These are phyloP conservation scores for Neurospora sp. DNA, from an alignment of 495 filamentous ascomycete species.

Conservation along the genomic window DNA sequence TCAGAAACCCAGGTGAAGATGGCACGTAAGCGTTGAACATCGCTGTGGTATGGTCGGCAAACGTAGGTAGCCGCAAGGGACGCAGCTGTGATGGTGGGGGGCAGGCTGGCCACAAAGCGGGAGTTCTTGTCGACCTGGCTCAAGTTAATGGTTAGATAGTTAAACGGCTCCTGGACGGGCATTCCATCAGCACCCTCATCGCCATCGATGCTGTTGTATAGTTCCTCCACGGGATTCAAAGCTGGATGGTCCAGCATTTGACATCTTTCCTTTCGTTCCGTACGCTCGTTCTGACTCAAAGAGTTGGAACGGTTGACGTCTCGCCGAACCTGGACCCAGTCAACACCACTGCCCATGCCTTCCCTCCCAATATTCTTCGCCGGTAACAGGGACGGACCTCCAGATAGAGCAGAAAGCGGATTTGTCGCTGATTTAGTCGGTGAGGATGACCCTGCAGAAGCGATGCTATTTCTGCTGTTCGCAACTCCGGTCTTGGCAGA, in stretches of 20 bases:
- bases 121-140: conserved; percentile 89
- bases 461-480: conserved; percentile 76
- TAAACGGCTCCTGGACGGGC: conserved; percentile 69
- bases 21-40: conserved; percentile 82
- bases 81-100: conserved; percentile 74
- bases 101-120: conserved; percentile 80
- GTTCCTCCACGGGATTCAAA: conserved; percentile 76
- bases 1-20: conserved; percentile 97
- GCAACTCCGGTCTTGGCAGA: conserved; percentile 90
- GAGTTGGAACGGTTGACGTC: conserved; percentile 95
- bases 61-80: conserved; percentile 85
- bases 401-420: conserved; percentile 3
- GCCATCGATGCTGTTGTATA: conserved; percentile 76
- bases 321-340: conserved; percentile 92
- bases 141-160: conserved; percentile 72
- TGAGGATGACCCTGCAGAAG: conserved; percentile 40
- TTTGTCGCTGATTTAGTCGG: background rate
- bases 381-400: conserved; percentile 26
- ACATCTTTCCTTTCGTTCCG: conserved; percentile 80
- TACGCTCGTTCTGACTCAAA: conserved; percentile 74
- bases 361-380: conserved; percentile 49
- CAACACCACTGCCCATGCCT: conserved; percentile 52
- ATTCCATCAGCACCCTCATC: conserved; percentile 82
- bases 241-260: conserved; percentile 90
- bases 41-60: conserved; percentile 88